Evolutionary conservation across 2,329 filamentous ascomycete species (phyloP).

Genomic region (Arthrobotrys pseudoclavata): DNA sequence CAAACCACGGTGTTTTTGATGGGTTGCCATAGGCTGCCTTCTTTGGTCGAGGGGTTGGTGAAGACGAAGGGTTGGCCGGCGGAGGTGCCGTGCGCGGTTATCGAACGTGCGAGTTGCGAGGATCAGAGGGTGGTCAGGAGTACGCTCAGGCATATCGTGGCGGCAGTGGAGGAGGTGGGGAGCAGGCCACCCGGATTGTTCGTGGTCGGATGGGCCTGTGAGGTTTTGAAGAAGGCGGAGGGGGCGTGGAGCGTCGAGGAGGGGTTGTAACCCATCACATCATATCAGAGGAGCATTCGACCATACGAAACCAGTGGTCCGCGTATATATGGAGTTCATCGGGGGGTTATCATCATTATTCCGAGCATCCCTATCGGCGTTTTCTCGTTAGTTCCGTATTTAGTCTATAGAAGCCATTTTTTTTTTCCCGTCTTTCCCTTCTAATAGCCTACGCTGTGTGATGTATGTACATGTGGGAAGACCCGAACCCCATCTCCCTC

Average conservation of each 20-base stretch:
- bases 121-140: constrained; percentile 94
- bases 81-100: constrained; percentile 87
- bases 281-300: too few relatives aligned
- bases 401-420: neutral
- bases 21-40: constrained; percentile 86
- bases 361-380: neutral
- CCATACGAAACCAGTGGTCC: too few relatives aligned
- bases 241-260: constrained; percentile 86
- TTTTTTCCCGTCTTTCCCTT: neutral
- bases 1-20: constrained; percentile 94
- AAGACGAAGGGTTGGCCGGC: constrained; percentile 74
- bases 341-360: neutral
- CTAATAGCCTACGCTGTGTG: neutral
- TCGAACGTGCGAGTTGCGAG: constrained; percentile 92
- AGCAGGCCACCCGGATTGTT: constrained; percentile 89
- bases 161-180: constrained; percentile 88
- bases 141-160: constrained; percentile 81
- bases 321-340: neutral
- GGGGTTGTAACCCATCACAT: constrained; percentile 72
- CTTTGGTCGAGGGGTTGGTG: constrained; percentile 77
- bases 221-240: constrained; percentile 75
- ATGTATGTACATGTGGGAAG: neutral
- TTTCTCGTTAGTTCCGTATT: neutral
- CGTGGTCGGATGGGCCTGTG: constrained; percentile 86
- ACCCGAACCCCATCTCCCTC: neutral